Percentiles rank a stretch among this genome's conserved stretches.
These are phyloP conservation scores for Malassezia pachydermatis DNA, from an alignment of 1,284 basidiomycete species.

Conservation along the genomic window DNA sequence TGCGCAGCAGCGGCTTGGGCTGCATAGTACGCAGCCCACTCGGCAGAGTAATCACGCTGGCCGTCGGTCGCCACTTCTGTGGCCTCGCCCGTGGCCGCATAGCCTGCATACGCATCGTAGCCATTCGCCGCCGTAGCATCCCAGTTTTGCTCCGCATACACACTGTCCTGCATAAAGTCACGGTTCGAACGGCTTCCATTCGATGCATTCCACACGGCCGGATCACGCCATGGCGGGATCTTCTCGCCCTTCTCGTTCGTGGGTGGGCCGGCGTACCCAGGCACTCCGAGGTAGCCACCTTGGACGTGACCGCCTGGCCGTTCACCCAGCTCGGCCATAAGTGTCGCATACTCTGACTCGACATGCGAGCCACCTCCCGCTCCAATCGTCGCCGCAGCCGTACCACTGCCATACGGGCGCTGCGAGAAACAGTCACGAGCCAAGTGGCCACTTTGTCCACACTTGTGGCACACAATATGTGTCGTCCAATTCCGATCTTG, in stretches of 20 bases:
- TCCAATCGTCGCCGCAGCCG: slow-evolving; percentile 40
- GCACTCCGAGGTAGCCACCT: slow-evolving; percentile 17
- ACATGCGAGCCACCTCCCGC: slow-evolving; percentile 53
- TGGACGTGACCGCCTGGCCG: slow-evolving; percentile 16
- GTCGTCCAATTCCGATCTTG: slow-evolving; percentile 44
- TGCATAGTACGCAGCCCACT: slow-evolving; percentile 46
- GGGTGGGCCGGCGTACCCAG: slow-evolving; percentile 15
- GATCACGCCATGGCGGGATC: slow-evolving; percentile 47
- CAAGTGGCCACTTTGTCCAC: slow-evolving; percentile 45
- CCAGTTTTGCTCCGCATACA: background rate
- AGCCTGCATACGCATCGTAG: no score
- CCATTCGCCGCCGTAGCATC: background rate
- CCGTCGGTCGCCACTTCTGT: slow-evolving; percentile 11
- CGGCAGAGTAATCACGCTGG: slow-evolving; percentile 41
- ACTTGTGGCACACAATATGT: slow-evolving; percentile 45
- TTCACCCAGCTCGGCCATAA: slow-evolving; percentile 98
- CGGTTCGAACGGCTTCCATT: slow-evolving; percentile 18
- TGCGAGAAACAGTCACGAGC: slow-evolving; percentile 35
- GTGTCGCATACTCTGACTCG: slow-evolving; percentile 89
- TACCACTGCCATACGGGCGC: slow-evolving; percentile 31
- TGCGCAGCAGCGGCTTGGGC: slow-evolving; percentile 25
- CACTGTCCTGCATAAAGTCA: background rate
- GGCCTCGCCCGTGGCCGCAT: slow-evolving; percentile 12
- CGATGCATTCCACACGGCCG: slow-evolving; percentile 39
- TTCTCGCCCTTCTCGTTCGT: slow-evolving; percentile 39